phyloP scores from a whole-genome alignment of 805 yeast genomes.

The Kodamaea neixiangensis region DNA sequence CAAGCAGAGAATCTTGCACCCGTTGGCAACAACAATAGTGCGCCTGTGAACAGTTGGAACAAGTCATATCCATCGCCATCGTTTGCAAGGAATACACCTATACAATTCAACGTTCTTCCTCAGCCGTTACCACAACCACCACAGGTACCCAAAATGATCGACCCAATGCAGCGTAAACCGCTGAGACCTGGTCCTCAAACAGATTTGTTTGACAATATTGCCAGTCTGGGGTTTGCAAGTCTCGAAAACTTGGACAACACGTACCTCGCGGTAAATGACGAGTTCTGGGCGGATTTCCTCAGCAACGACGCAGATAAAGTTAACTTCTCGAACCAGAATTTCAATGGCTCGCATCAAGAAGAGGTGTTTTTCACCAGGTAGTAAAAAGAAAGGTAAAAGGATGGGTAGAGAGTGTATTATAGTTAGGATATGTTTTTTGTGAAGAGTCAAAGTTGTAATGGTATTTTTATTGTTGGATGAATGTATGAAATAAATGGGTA shows the following conservation, averaged over 20 bases:
- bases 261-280: constrained; percentile 61
- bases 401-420: neutral
- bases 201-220: neutral
- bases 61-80: neutral
- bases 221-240: constrained; percentile 20
- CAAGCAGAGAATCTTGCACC: neutral
- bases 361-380: constrained; percentile 30
- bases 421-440: neutral
- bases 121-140: neutral
- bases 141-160: neutral
- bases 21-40: constrained; percentile 4
- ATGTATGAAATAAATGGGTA: neutral
- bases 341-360: constrained; percentile 17
- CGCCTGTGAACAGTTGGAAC: constrained; percentile 15
- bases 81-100: neutral
- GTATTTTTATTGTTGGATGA: too few species aligned
- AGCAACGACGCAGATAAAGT: constrained; percentile 36
- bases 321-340: constrained; percentile 31
- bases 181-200: neutral
- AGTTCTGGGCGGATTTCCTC: constrained; percentile 66
- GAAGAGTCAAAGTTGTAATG: neutral
- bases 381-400: neutral
- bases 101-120: neutral
- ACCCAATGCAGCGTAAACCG: neutral
- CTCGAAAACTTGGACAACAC: constrained; percentile 47